Conservation (phyloP, 2,329 filamentous ascomycete species). For the Trichoderma sp. region DNA sequence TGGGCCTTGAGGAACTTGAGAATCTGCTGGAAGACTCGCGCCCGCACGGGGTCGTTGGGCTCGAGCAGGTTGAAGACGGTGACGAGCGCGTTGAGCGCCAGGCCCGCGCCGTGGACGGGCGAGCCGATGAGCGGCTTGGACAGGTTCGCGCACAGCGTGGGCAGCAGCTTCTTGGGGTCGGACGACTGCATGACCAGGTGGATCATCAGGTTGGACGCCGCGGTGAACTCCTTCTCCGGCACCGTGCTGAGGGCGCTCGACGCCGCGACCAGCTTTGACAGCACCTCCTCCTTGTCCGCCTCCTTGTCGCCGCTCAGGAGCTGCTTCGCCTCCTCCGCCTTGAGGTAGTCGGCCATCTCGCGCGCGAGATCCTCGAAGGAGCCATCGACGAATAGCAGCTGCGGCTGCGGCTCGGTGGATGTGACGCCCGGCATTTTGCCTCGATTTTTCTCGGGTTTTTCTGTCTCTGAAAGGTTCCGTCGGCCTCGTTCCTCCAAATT, state of each 20-base stretch:
- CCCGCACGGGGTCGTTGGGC: constrained; percentile 75
- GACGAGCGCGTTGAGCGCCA: constrained; percentile 87
- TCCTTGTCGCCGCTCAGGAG: constrained; percentile 73
- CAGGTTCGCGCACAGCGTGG: constrained; percentile 86
- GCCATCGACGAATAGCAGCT: constrained; percentile 81
- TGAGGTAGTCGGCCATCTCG: constrained; percentile 94
- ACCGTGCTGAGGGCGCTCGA: constrained; percentile 77
- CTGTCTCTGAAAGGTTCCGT: constrained; percentile 26
- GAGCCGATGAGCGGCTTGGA: constrained; percentile 84
- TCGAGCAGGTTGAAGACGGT: constrained; percentile 95
- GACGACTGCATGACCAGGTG: constrained; percentile 87
- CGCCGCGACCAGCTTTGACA: constrained; percentile 85
- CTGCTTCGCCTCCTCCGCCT: constrained; percentile 76
- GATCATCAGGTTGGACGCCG: constrained; percentile 95
- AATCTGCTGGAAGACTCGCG: constrained; percentile 88
- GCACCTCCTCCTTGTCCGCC: constrained; percentile 72
- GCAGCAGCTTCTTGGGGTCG: constrained; percentile 82
- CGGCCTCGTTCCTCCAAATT: constrained; percentile 12
- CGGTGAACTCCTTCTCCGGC: constrained; percentile 94
- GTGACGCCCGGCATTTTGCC: constrained; percentile 39
- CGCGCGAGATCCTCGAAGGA: constrained; percentile 88
- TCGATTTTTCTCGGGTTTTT: constrained; percentile 6
- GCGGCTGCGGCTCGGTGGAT: constrained; percentile 53
- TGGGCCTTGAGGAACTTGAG: constrained; percentile 77
- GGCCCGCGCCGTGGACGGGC: constrained; percentile 77